A percentile compares a stretch with the other conserved stretches of the same genome.
Conservation (phyloP, 83 land plant genomes). For the Isoetes engelmannii region DNA sequence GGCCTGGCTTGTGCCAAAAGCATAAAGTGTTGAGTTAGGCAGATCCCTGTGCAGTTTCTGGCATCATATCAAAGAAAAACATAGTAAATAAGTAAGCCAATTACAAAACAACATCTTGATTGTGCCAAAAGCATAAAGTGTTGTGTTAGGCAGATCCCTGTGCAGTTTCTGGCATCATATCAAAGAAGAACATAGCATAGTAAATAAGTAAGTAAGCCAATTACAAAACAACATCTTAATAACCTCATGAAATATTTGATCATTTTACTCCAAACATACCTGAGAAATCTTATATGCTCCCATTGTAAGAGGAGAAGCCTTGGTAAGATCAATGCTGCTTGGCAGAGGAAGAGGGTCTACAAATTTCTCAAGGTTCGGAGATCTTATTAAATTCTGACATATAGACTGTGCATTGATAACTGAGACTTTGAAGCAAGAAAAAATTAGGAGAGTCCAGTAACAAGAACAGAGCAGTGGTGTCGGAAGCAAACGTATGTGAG, state of each 20-base stretch:
- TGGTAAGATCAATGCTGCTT: not conserved
- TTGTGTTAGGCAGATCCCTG: not conserved
- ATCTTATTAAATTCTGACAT: not conserved
- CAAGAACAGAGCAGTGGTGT: no score
- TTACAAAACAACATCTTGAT: not conserved
- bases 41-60: conserved; percentile 35
- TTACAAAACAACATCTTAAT: no score
- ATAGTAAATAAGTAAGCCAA: not conserved
- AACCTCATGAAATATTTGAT: no score
- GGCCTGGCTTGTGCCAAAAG: conserved; percentile 12
- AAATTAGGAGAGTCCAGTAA: no score
- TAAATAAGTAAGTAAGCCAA: no score
- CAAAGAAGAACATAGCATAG: no score
- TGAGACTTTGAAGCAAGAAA: no score
- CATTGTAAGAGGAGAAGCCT: not conserved
- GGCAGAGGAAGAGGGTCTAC: conserved; percentile 13
- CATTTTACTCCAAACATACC: no score
- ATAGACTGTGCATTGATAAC: no score
- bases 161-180: conserved; percentile 23
- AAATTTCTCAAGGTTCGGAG: conserved; percentile 13
- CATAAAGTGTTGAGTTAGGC: conserved; percentile 17
- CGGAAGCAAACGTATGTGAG: no score
- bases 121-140: not conserved
- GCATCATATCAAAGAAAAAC: not conserved
- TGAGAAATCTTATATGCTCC: conserved; percentile 18